A percentile compares a stretch with the other conserved stretches of the same genome.
Evolutionary conservation across 2,329 filamentous ascomycete species (phyloP).

Genomic region (Berkeleyomyces rouxiae): DNA sequence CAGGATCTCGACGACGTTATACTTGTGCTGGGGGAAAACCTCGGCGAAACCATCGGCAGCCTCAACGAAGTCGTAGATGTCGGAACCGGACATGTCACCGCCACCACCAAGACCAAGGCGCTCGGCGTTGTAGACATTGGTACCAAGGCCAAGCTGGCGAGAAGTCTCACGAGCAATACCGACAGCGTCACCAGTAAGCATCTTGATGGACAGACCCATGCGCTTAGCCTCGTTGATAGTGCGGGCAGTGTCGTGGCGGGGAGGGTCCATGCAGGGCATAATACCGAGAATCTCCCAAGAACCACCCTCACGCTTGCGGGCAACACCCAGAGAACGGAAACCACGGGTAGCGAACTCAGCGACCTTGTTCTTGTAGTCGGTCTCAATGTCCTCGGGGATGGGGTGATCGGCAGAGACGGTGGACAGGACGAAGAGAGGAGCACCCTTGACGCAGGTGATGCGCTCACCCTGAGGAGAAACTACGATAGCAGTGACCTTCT

Average conservation of each 20-base stretch:
- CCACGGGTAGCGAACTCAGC: slow-evolving; percentile 83
- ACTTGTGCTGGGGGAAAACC: slow-evolving; percentile 91
- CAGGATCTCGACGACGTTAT: slow-evolving; percentile 82
- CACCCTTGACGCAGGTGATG: slow-evolving; percentile 82
- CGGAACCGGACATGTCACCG: slow-evolving; percentile 83
- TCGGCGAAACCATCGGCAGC: slow-evolving; percentile 89
- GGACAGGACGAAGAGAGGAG: slow-evolving; percentile 72
- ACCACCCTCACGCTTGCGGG: slow-evolving; percentile 68
- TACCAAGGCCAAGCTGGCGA: slow-evolving; percentile 77
- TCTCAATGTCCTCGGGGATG: slow-evolving; percentile 59
- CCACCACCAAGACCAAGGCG: slow-evolving; percentile 78
- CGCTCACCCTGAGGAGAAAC: slow-evolving; percentile 68
- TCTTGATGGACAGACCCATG: slow-evolving; percentile 82
- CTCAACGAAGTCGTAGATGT: slow-evolving; percentile 91
- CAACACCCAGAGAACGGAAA: slow-evolving; percentile 86
- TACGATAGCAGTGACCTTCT: slow-evolving; percentile 76
- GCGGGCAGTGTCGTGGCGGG: slow-evolving; percentile 76
- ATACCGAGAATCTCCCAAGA: slow-evolving; percentile 87
- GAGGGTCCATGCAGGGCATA: slow-evolving; percentile 86
- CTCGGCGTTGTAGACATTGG: slow-evolving; percentile 88
- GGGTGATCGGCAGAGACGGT: slow-evolving; percentile 74
- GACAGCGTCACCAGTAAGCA: slow-evolving; percentile 89
- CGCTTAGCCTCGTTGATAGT: slow-evolving; percentile 81
- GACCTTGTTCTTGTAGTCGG: slow-evolving; percentile 83
- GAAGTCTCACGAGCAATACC: slow-evolving; percentile 87